Percentiles rank a stretch among this genome's conserved stretches.
Conservation (phyloP, 176 grass and related monocot genomes). For the Lolium multiflorum region DNA sequence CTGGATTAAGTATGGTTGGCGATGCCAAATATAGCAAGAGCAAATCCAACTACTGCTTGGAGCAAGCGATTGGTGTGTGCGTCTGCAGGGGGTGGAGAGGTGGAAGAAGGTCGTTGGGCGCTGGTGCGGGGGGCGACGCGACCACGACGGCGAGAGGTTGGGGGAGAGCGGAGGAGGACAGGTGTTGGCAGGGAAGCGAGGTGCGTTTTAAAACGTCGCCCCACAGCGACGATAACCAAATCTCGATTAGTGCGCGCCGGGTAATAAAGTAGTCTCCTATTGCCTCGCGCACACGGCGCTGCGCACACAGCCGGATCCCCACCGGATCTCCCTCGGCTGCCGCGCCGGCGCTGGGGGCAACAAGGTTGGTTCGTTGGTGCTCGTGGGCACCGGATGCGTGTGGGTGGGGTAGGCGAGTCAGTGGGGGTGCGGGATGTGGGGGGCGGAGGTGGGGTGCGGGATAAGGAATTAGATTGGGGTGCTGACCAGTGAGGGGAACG, state of each 20-base stretch:
- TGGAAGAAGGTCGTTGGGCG: conserved; percentile 42
- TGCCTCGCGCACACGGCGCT: conserved; percentile 42
- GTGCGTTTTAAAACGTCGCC: conserved; percentile 43
- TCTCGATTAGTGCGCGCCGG: conserved; percentile 47
- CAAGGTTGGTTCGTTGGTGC: neutral
- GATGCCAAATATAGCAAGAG: conserved; percentile 29
- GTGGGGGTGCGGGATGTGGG: accelerated
- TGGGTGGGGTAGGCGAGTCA: neutral
- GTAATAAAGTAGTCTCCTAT: conserved; percentile 26
- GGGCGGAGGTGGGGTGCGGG: conserved; percentile 13
- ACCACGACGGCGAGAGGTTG: conserved; percentile 53
- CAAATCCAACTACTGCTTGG: neutral
- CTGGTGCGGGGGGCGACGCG: conserved; percentile 13
- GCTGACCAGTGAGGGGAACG: conserved; percentile 17
- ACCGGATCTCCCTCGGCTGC: no score
- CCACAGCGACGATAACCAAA: neutral
- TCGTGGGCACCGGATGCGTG: neutral
- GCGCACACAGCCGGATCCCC: neutral
- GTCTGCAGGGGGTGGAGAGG: neutral
- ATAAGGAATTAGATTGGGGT: neutral
- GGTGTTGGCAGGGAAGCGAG: conserved; percentile 47
- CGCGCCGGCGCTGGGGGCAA: no score
- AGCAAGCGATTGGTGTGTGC: neutral
- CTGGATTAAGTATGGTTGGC: conserved; percentile 11
- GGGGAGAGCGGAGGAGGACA: neutral